These are phyloP conservation scores for Solidago caesia DNA, from an alignment of 129 eudicot genomes.

Conservation along the genomic window DNA sequence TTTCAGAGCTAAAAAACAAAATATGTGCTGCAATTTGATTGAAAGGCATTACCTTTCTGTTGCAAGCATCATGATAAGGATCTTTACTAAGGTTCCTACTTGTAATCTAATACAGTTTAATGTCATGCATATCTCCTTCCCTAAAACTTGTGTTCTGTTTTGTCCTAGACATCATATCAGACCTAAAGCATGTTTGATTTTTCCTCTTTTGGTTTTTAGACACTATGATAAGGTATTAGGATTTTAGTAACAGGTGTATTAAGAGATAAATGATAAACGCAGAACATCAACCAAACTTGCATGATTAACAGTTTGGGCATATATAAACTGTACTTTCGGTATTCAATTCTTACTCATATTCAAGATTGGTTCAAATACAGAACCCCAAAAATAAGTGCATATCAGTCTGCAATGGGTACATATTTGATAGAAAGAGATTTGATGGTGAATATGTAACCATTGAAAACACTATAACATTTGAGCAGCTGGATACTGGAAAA, in stretches of 20 bases:
- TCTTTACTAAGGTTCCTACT: background rate
- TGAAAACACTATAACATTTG: background rate
- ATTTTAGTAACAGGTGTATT: background rate
- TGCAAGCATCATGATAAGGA: background rate
- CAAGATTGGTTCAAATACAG: slow-evolving; percentile 2
- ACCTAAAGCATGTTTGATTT: background rate
- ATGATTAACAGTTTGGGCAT: background rate
- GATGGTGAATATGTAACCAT: background rate
- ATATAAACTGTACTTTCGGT: slow-evolving; percentile 9
- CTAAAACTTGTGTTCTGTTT: background rate
- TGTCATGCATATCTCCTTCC: background rate
- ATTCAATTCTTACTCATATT: background rate
- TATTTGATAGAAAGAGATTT: background rate
- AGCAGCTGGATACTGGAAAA: background rate
- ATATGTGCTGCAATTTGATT: background rate
- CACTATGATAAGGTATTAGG: background rate
- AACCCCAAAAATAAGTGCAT: slow-evolving; percentile 7
- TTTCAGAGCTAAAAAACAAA: background rate
- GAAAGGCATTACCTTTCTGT: background rate
- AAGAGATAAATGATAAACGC: background rate
- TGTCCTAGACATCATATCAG: slow-evolving; percentile 1
- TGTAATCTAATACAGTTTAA: background rate
- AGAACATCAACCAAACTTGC: slow-evolving; percentile 13
- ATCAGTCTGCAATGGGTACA: background rate
- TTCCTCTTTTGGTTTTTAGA: slow-evolving; percentile 6